Base-by-base conservation (phyloP, 352 stramenopile species). In the Globisporangium perplexum region DNA sequence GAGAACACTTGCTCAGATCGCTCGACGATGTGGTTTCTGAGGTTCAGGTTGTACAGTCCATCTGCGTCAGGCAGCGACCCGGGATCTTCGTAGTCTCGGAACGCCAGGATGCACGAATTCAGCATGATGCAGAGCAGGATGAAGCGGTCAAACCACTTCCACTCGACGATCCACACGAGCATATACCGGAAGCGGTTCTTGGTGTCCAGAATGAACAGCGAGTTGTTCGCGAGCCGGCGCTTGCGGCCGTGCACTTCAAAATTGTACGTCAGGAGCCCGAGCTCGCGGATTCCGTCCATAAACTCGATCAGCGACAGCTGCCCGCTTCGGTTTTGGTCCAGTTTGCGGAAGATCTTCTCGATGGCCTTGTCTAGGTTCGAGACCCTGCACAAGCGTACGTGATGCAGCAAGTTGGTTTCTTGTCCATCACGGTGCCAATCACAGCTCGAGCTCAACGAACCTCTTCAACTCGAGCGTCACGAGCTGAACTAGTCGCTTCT, bases 71-170 rank as follows among this genome's bases (percentile, higher is more conserved):
- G 62, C 5, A 77, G 51, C 24, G 54, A 52, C 1, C 68, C 69
- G 12, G 63, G 62, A 38, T 74, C 62, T 68, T 69, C 47, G 53
- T 77, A 85, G 47, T 90, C 78, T 36, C 65, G 71, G 50, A 86
- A 65, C 15, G 62, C 83, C 30, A 94, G 66, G 35, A 88, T 68
- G 12, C 85, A 52, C 11, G 76, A 88, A 48, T 89, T 90, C 17
- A 77, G 39, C 22, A 88, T 36, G 50, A 94, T 90, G 39, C 80
- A 78, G 18, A 65, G 33, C 11, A 94, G 51, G 49, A 93, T 92
- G 26, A 93, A 83, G 2, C 72, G 59, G 46, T 92, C 80, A 47
- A 93, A 93, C 74, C 71, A 85, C 47, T 72, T 83, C 68, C 66
- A 83, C 50, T 76, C 68, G 7, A 83, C 68, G 15, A 85, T 31